phyloP scores from a whole-genome alignment of 1,284 basidiomycete species.

The Pseudozyma tsukubaensis region DNA sequence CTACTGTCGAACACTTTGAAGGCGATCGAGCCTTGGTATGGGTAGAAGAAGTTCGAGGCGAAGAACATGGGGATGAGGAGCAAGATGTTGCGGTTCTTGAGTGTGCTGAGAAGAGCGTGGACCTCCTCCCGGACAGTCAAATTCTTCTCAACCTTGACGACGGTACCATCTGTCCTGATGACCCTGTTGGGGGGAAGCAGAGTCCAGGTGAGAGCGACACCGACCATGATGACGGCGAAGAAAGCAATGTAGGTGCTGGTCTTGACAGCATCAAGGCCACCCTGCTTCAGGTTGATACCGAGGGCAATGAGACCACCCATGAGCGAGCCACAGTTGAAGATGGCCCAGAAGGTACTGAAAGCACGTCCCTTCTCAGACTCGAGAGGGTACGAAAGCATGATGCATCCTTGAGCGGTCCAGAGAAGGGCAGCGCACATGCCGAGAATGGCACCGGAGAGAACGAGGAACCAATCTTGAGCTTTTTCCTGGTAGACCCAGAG shows the following conservation, averaged over 20 bases:
- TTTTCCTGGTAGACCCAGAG: constrained; percentile 72
- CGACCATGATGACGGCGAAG: constrained; percentile 52
- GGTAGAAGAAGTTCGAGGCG: constrained; percentile 56
- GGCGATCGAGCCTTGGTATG: constrained; percentile 46
- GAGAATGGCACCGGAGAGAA: constrained; percentile 81
- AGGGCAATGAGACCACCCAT: constrained; percentile 78
- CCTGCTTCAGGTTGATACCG: constrained; percentile 48
- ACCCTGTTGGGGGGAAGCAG: constrained; percentile 48
- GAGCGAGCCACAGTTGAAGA: constrained; percentile 77
- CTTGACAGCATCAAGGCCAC: constrained; percentile 38
- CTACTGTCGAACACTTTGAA: constrained; percentile 30
- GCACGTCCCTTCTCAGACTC: constrained; percentile 76
- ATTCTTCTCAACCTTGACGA: constrained; percentile 42
- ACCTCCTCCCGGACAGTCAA: constrained; percentile 32
- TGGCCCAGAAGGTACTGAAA: constrained; percentile 79
- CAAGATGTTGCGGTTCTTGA: constrained; percentile 40
- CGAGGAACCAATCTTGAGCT: constrained; percentile 69
- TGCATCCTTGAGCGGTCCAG: constrained; percentile 75
- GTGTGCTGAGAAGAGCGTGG: constrained; percentile 36
- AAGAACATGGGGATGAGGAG: constrained; percentile 57
- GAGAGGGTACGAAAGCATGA: constrained; percentile 84
- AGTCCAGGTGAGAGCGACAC: constrained; percentile 43
- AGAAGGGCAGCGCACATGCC: constrained; percentile 84
- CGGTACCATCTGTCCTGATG: constrained; percentile 47
- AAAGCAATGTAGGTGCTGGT: constrained; percentile 49